phyloP scores from a whole-genome alignment of 495 filamentous ascomycete species.

The Daldinia vernicosa region DNA sequence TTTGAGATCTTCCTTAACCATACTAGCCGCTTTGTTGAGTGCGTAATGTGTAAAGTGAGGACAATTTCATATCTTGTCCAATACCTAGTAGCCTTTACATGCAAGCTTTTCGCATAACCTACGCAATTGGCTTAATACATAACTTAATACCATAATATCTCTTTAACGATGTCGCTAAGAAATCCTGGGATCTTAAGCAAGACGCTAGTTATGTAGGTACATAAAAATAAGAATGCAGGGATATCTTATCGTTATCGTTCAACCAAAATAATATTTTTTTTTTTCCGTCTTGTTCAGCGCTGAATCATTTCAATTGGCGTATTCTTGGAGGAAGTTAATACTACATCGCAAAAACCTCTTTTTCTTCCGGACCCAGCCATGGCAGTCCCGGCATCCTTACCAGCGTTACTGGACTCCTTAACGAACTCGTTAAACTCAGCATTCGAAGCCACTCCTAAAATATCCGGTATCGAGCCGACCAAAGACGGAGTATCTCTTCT shows the following conservation, averaged over 20 bases:
- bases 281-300: conserved; percentile 5
- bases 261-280: conserved; percentile 14
- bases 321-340: background rate
- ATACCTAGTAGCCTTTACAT: too few species aligned
- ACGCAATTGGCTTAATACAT: too few species aligned
- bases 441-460: conserved; percentile 67
- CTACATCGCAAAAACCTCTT: background rate
- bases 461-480: conserved; percentile 65
- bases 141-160: too few species aligned
- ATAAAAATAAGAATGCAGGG: background rate
- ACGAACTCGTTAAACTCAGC: conserved; percentile 70
- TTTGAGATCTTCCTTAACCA: too few species aligned
- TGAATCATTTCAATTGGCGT: conserved; percentile 15
- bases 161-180: too few species aligned
- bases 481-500: conserved; percentile 92
- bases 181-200: too few species aligned
- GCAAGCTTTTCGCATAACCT: too few species aligned
- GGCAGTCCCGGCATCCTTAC: conserved; percentile 60
- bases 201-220: too few species aligned
- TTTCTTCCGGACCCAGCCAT: conserved; percentile 42
- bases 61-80: too few species aligned
- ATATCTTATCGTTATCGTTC: conserved; percentile 33
- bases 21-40: too few species aligned
- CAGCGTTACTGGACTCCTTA: conserved; percentile 69
- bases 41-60: too few species aligned